Conservation (phyloP, 768 basidiomycete species). For the Termitomyces bulborhizus region DNA sequence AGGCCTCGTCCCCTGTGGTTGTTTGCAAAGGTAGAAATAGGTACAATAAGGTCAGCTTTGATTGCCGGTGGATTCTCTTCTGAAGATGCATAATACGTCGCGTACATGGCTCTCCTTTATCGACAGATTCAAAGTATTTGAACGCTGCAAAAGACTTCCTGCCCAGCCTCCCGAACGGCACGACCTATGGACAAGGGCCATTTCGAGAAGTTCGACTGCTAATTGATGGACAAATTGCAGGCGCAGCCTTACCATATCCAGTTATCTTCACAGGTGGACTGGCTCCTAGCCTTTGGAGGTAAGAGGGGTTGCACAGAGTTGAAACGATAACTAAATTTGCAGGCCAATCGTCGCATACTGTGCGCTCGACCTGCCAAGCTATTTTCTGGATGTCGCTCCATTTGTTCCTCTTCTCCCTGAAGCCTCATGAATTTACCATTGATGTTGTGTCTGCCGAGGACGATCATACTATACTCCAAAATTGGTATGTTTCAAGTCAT, state of each 20-base stretch:
- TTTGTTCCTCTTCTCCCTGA: too few relatives aligned
- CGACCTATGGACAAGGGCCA: constrained; percentile 36
- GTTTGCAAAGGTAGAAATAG: constrained; percentile 59
- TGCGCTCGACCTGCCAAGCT: too few relatives aligned
- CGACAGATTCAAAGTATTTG: constrained; percentile 44
- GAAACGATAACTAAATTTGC: not conserved
- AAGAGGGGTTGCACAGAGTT: not conserved
- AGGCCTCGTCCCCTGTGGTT: constrained; percentile 63
- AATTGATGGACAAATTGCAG: constrained; percentile 34
- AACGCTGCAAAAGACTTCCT: constrained; percentile 61
- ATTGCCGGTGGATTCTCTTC: constrained; percentile 47
- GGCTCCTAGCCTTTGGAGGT: constrained; percentile 67
- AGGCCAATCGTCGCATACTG: constrained; percentile 63
- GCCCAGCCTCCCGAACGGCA: constrained; percentile 40
- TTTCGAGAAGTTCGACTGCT: constrained; percentile 38
- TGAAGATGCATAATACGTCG: constrained; percentile 68
- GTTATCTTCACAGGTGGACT: constrained; percentile 76
- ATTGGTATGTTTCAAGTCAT: constrained; percentile 80
- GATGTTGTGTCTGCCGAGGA: too few relatives aligned
- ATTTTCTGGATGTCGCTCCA: too few relatives aligned
- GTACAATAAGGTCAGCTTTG: constrained; percentile 60
- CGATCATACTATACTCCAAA: constrained; percentile 37
- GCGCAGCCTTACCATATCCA: constrained; percentile 45
- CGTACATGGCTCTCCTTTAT: constrained; percentile 16
- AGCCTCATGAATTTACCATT: too few relatives aligned